phyloP scores from a whole-genome alignment of 192 early-diverging fungal genomes.

The Helicostylum pulchrum region DNA sequence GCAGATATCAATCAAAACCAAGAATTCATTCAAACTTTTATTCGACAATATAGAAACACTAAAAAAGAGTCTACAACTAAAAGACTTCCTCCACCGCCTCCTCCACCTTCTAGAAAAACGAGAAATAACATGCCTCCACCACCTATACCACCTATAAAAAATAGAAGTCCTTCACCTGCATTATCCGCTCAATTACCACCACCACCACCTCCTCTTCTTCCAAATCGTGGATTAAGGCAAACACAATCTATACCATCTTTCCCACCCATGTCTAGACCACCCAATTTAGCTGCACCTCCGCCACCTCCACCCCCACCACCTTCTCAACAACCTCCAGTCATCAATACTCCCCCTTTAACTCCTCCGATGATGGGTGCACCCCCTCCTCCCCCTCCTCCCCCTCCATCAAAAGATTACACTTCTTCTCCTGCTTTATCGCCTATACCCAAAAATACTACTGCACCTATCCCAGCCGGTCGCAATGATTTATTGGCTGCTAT shows the following conservation, averaged over 20 bases:
- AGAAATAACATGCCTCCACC: constrained; percentile 24
- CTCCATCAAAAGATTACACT: background rate
- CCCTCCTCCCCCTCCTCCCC: constrained; percentile 4
- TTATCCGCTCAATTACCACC: constrained; percentile 24
- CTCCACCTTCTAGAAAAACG: constrained; percentile 24
- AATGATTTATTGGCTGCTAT: constrained; percentile 46
- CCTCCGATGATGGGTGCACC: constrained; percentile 3
- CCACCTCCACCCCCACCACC: constrained; percentile 33
- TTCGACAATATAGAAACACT: constrained; percentile 49
- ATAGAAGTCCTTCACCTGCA: constrained; percentile 13
- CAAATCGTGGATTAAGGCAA: constrained; percentile 17
- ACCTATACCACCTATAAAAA: constrained; percentile 26
- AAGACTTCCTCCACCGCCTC: constrained; percentile 32
- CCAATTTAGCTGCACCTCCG: background rate
- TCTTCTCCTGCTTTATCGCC: constrained; percentile 4
- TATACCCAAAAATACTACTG: background rate
- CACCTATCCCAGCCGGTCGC: constrained; percentile 22
- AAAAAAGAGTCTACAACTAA: constrained; percentile 19
- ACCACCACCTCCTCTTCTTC: constrained; percentile 27
- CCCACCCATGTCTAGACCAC: constrained; percentile 4
- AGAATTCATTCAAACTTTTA: constrained; percentile 64
- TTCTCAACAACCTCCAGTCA: background rate
- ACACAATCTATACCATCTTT: constrained; percentile 23
- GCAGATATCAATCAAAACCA: constrained; percentile 64
- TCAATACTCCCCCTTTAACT: background rate